Percentiles rank a stretch among this genome's conserved stretches.
Evolutionary conservation across 768 basidiomycete genomes (phyloP).

Genomic region (Coprinopsis cinerea): DNA sequence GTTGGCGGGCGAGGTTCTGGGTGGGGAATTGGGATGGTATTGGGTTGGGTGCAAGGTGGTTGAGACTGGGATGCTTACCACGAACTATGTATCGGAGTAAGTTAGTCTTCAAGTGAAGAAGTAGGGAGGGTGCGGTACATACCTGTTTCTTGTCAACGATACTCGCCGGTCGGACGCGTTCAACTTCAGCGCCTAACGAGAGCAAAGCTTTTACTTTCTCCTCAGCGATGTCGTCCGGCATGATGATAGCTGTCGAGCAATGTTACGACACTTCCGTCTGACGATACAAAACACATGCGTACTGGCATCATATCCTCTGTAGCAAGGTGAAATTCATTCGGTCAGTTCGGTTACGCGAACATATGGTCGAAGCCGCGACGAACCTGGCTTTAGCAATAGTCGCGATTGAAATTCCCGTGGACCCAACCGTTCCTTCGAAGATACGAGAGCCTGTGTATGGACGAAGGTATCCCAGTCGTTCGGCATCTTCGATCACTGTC

Average conservation of each 20-base stretch:
- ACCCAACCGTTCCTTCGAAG: constrained; percentile 96
- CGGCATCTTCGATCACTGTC: constrained; percentile 92
- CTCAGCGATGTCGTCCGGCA: constrained; percentile 84
- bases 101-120: neutral
- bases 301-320: constrained; percentile 87
- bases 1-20: constrained; percentile 83
- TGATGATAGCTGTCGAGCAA: constrained; percentile 72
- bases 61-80: neutral
- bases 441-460: constrained; percentile 89
- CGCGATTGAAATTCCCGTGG: constrained; percentile 94
- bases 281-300: constrained; percentile 19
- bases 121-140: constrained; percentile 24
- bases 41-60: neutral
- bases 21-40: neutral
- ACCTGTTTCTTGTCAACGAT: constrained; percentile 97
- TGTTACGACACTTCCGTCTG: neutral
- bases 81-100: neutral
- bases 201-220: constrained; percentile 86
- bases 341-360: neutral
- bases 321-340: neutral
- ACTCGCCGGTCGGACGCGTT: constrained; percentile 87
- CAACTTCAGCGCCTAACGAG: constrained; percentile 84
- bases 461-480: constrained; percentile 70
- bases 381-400: constrained; percentile 87
- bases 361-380: constrained; percentile 17